These are phyloP conservation scores for Naumovozyma dairenensis DNA, from an alignment of 805 yeast genomes.

Conservation along the genomic window DNA sequence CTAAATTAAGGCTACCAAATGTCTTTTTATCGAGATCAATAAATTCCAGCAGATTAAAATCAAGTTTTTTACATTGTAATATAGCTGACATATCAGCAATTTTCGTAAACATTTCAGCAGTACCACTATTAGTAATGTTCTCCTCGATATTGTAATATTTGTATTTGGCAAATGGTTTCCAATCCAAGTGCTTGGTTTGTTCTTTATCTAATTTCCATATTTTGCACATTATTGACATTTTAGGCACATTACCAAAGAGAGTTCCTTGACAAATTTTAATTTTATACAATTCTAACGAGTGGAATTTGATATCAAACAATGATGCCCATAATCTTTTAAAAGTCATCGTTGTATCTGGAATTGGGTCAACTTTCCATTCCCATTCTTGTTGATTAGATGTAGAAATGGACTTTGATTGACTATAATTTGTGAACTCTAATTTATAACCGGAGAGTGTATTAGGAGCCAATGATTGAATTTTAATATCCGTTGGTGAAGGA, in stretches of 20 bases:
- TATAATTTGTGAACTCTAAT: no score
- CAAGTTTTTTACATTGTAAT: constrained; percentile 4
- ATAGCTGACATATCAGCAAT: no score
- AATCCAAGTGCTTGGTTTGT: constrained; percentile 7
- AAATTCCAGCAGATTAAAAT: constrained; percentile 6
- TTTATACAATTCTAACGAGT: constrained; percentile 16
- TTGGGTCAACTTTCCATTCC: not conserved
- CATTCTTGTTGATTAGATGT: not conserved
- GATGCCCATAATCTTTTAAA: constrained; percentile 3
- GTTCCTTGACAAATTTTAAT: not conserved
- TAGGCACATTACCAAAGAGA: not conserved
- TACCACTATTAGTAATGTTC: not conserved
- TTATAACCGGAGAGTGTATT: no score
- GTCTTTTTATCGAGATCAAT: constrained; percentile 8
- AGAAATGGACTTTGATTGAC: not conserved
- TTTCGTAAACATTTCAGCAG: no score
- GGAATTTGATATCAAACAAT: constrained; percentile 11
- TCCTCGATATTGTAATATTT: not conserved
- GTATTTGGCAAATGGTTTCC: constrained; percentile 16
- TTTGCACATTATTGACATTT: not conserved
- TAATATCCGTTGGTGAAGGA: not conserved
- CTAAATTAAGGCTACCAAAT: constrained; percentile 5
- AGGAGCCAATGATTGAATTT: not conserved
- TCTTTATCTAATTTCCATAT: constrained; percentile 14
- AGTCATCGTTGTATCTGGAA: not conserved